Evolutionary conservation across 164 flowering plant species (phyloP).

Genomic region (Paratinospora sagittata): DNA sequence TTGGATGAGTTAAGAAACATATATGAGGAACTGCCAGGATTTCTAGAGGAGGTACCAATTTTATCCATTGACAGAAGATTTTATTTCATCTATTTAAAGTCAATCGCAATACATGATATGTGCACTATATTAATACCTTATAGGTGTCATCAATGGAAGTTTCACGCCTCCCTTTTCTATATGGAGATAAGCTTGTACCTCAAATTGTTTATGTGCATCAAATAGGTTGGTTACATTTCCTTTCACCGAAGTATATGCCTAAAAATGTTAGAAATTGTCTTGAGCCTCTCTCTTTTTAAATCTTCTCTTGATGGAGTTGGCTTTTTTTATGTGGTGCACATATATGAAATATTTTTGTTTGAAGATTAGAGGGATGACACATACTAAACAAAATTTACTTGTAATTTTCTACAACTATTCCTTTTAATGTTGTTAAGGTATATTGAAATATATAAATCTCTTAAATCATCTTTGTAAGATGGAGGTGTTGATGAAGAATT

Average conservation of each 20-base stretch:
- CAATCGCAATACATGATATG: background rate
- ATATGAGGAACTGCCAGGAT: constrained; percentile 87
- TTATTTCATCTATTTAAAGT: constrained; percentile 1
- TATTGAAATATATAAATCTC: too few relatives aligned
- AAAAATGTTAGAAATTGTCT: background rate
- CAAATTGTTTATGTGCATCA: constrained; percentile 75
- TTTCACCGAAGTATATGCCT: background rate
- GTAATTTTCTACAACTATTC: too few relatives aligned
- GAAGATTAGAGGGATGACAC: too few relatives aligned
- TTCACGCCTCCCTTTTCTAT: constrained; percentile 52
- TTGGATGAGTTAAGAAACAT: constrained; percentile 90
- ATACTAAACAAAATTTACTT: too few relatives aligned
- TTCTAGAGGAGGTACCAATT: constrained; percentile 63
- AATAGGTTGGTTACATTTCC: constrained; percentile 52
- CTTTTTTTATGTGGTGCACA: background rate
- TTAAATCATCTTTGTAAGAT: too few relatives aligned
- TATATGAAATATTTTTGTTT: too few relatives aligned
- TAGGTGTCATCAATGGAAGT: constrained; percentile 81
- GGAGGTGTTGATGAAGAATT: too few relatives aligned
- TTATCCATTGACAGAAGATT: constrained; percentile 7
- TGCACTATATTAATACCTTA: constrained; percentile 9
- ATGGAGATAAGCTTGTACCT: constrained; percentile 41
- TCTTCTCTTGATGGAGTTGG: background rate
- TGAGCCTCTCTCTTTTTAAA: background rate
- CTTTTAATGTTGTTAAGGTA: too few relatives aligned